Base-by-base conservation (phyloP, 176 grass and related monocot genomes). In the Lolium perenne region DNA sequence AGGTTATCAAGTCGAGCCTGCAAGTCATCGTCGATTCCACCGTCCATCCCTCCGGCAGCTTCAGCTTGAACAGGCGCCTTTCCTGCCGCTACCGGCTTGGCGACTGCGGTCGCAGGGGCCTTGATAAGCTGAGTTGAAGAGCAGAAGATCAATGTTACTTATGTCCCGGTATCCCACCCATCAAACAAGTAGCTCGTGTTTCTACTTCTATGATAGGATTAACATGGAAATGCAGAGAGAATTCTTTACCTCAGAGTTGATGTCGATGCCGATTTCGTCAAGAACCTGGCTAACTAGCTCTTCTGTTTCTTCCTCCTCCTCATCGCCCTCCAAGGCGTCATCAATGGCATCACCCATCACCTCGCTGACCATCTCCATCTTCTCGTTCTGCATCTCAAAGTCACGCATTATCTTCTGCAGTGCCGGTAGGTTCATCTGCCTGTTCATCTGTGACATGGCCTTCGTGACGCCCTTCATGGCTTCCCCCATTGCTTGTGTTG, bases 391-490 rank as follows among this genome's bases (percentile, higher is more conserved):
- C 61, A 92, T 92, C 91, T 95, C 90, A 18, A 95, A 95, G 14
- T 92, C 93, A 29, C 76, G 73, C 90, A 95, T 92, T 84, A 95
- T 91, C 83, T 86, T 95, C 73, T 92, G 90, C 43, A 95, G 47
- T 1, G 90, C 93, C 0, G 90, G 93, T 20, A 95, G 61, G 23
- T 95, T 95, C 93, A 95, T 92, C 85, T 86, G 93, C 68, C 79
- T 85, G 82, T 95, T 95, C 93, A 95, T 92, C 60, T 95, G 93
- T 16, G 53, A 48, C 93, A 95, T 95, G 35, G 91, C 93, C 54
- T 92, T 95, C 3, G 93, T 95, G 41, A 95, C 93, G 14, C 90
- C 93, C 81, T 95, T 95, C 93, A 92, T 95, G 66, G 93, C 93
- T 45, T 95, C 93, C n/a, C 93, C 93, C 88, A 95, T 95, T 11